Evolutionary conservation across 768 basidiomycete genomes (phyloP), one percentile per base, ranked within the genome.

Genomic region (Lactarius sanguifluus): DNA sequence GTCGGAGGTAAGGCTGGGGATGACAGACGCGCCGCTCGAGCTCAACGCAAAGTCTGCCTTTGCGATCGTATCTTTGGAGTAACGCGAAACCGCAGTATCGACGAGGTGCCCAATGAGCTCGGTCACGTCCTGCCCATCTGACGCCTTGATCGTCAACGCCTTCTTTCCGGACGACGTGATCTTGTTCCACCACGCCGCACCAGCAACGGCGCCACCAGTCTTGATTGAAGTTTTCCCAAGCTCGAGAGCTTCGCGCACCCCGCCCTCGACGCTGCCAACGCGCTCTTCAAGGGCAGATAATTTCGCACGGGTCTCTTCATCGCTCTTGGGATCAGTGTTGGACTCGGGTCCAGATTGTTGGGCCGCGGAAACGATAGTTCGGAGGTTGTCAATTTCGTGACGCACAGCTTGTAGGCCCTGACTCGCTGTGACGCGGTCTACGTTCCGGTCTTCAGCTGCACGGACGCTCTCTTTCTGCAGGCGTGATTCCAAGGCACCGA

Each of bases 11-110:
- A 96, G 84, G 2, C 84, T 82, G 0, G 94, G 94, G 55, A 97
- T 87, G 68, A 94, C 80, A 0, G 85, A 80, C 2, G 86, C 96
- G 3, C 96, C 96, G 7, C 85, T 86, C 16, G 92, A 90, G 75
- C 88, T 88, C 5, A 94, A 79, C 0, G 97, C 96, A 72, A 85
- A 96, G 76, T 99, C 96, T 0, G 91, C 80, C 50, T 86, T 87
- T 1, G 87, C 92, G 45, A 97, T 76, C n/a, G 78, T 81, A 73
- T 98, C 96, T 75, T 92, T 93, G 45, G 86, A 83, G 65, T 85
- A 84, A 23, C 79, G 82, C 16, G 85, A 79, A 5, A 96, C 84
- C 0, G 92, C 89, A 16, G 83, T 79, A 66, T 94, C 88, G 72
- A 98, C 91, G 58, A 97, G 82, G 38, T 86, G 81, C 34, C 81